phyloP scores from a whole-genome alignment of 1,284 basidiomycete genomes.

The Ceratorhiza oryzae-sativae region DNA sequence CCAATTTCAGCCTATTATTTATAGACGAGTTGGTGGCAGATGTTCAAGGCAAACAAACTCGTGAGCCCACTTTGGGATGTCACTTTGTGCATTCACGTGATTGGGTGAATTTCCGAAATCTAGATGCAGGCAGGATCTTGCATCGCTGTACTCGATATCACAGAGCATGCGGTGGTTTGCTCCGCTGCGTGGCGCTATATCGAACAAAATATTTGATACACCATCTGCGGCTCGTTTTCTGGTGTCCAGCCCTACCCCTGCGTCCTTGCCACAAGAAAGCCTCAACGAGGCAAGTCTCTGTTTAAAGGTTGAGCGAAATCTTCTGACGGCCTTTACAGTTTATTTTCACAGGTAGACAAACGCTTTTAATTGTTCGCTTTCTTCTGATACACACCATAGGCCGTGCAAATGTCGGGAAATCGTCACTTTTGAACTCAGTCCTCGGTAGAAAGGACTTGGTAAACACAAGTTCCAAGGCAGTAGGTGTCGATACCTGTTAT shows the following conservation, averaged over 20 bases:
- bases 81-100: no score
- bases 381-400: constrained; percentile 46
- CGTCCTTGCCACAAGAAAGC: constrained; percentile 16
- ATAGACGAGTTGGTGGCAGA: no score
- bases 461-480: constrained; percentile 70
- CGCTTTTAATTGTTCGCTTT: neutral
- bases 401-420: constrained; percentile 74
- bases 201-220: constrained; percentile 15
- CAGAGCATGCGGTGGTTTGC: neutral
- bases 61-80: no score
- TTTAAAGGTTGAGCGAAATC: neutral
- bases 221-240: constrained; percentile 9
- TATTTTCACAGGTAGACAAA: constrained; percentile 6
- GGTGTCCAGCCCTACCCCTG: constrained; percentile 16
- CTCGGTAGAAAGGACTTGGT: constrained; percentile 64
- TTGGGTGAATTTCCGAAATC: no score
- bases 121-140: no score
- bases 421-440: constrained; percentile 72
- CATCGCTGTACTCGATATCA: no score
- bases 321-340: neutral
- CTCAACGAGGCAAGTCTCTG: constrained; percentile 9
- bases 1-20: no score
- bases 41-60: no score
- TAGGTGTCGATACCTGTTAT: constrained; percentile 50
- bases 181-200: neutral